Evolutionary conservation across 805 yeast species (phyloP), one percentile per base, ranked within the genome.

Genomic region (Tetrapisispora nanseiensis): DNA sequence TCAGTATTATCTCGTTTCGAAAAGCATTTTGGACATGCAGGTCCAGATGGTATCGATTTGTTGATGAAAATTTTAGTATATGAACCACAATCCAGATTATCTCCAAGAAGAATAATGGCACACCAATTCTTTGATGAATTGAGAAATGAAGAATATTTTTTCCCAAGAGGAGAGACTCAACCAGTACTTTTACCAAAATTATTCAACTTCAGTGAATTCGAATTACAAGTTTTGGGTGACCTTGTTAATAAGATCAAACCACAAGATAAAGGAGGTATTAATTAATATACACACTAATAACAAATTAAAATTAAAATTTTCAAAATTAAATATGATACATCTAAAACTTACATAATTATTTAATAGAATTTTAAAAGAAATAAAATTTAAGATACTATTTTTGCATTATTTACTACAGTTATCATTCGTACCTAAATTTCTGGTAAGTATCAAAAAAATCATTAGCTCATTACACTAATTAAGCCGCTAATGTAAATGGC

Each of bases 71-170:
- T 92, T 36, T 74, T 92, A 48, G 95, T 86, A 38, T 92, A 92
- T 65, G 92, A 87, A 49, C 99, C 99, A 13, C 83, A 80, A 40
- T 66, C 70, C 43, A 78, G 99, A 61, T 74, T 86, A 46, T 72
- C 82, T 36, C 90, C 97, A 39, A 75, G 81, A 57, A 74, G 82
- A 52, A 86, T 90, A 8, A 67, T 92, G 71, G 78, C 89, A 7
- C 96, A 90, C 67, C 81, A 82, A 21, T 92, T 86, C 62, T 90
- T 90, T 61, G 82, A 86, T 61, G 95, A 89, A 57, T 71, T 90
- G 51, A 82, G 90, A 60, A 72, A 71, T 21, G 71, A 68, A 45
- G 59, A 62, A 40, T 66, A 65, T 41, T 68, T 68, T 51, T 78
- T 76, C 42, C 83, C 85, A 27, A 66, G 83, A 56, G 76, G 80